These are phyloP conservation scores for Phytophthora brassicae DNA, from an alignment of 352 stramenopile species.

Conservation along the genomic window DNA sequence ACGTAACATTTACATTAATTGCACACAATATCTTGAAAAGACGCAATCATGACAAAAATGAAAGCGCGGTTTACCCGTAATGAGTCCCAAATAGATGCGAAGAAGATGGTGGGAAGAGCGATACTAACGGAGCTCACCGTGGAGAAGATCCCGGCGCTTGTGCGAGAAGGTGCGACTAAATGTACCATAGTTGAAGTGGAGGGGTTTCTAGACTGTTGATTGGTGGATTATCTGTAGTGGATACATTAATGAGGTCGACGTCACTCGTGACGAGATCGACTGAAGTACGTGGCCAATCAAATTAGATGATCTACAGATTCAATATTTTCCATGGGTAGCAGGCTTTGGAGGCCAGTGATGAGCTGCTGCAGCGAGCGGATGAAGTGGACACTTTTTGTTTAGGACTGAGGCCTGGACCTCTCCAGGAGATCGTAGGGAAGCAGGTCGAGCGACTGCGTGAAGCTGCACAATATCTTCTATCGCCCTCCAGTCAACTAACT, in stretches of 20 bases:
- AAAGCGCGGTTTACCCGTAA: constrained; percentile 7
- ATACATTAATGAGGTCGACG: constrained; percentile 18
- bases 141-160: constrained; percentile 42
- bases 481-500: constrained; percentile 14
- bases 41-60: constrained; percentile 9
- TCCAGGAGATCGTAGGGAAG: constrained; percentile 54
- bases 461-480: constrained; percentile 36
- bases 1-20: no score
- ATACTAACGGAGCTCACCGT: constrained; percentile 28
- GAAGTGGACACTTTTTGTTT: constrained; percentile 46
- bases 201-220: neutral
- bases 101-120: neutral
- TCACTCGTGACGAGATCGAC: constrained; percentile 1
- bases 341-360: constrained; percentile 39
- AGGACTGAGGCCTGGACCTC: constrained; percentile 42
- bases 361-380: constrained; percentile 38
- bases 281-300: constrained; percentile 8
- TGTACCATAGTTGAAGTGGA: constrained; percentile 12
- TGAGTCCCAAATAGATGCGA: neutral
- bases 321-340: constrained; percentile 18
- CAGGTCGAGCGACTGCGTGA: constrained; percentile 39
- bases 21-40: constrained; percentile 29
- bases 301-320: neutral
- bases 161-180: constrained; percentile 42
- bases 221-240: constrained; percentile 15